phyloP scores from a whole-genome alignment of 805 yeast genomes.

The Torulaspora indica region DNA sequence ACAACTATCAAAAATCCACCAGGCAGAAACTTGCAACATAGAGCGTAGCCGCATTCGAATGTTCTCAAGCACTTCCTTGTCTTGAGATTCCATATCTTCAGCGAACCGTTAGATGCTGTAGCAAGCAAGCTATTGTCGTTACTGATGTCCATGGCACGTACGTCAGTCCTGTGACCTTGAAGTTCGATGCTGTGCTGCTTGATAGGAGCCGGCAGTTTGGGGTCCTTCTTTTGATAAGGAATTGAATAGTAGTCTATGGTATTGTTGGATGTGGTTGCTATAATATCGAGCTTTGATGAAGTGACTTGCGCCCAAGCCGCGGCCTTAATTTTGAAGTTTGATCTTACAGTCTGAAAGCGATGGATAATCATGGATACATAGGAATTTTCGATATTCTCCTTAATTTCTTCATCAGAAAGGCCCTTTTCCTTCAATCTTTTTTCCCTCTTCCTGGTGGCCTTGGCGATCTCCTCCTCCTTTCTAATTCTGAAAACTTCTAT shows the following conservation, averaged over 20 bases:
- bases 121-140: constrained; percentile 76
- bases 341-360: constrained; percentile 63
- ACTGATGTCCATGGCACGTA: constrained; percentile 77
- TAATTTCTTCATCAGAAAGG: constrained; percentile 53
- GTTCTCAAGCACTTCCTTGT: constrained; percentile 76
- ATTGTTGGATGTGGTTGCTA: constrained; percentile 67
- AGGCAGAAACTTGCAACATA: constrained; percentile 76
- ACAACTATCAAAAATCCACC: constrained; percentile 84
- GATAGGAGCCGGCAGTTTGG: constrained; percentile 37
- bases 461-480: constrained; percentile 67
- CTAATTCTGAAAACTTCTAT: constrained; percentile 77
- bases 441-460: constrained; percentile 71
- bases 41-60: constrained; percentile 82
- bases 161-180: constrained; percentile 86
- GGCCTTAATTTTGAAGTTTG: constrained; percentile 57
- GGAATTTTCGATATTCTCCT: constrained; percentile 44
- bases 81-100: constrained; percentile 82
- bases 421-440: constrained; percentile 76
- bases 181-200: constrained; percentile 60
- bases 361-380: constrained; percentile 56
- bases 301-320: constrained; percentile 57
- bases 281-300: constrained; percentile 51
- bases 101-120: constrained; percentile 83
- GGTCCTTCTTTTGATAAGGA: constrained; percentile 54
- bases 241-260: constrained; percentile 64